Conservation (phyloP, 2,329 filamentous ascomycete genomes). For the Lizonia empirigonia region DNA sequence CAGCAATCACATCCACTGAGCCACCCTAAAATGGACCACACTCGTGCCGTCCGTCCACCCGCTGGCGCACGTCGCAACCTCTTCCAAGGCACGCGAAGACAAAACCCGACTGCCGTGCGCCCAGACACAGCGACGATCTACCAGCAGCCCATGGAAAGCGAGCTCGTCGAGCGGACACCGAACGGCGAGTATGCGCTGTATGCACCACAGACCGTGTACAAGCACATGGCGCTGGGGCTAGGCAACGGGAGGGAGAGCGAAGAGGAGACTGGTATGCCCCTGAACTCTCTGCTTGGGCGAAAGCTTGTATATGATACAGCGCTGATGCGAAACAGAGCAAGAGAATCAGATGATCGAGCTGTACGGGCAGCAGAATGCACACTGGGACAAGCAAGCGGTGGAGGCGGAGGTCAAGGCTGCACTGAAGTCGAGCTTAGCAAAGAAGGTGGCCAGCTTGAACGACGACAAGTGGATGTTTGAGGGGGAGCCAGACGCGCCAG, state of each 20-base stretch:
- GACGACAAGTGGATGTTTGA: slow-evolving; percentile 95
- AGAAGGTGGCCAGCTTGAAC: slow-evolving; percentile 73
- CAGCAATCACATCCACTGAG: neutral
- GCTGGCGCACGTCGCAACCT: slow-evolving; percentile 38
- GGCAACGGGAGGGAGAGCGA: slow-evolving; percentile 27
- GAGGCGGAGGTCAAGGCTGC: slow-evolving; percentile 53
- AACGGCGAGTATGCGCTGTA: slow-evolving; percentile 55
- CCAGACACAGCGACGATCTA: slow-evolving; percentile 30
- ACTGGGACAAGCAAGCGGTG: slow-evolving; percentile 34
- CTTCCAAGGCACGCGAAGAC: slow-evolving; percentile 34
- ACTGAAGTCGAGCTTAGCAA: slow-evolving; percentile 68
- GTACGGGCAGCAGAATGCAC: slow-evolving; percentile 38
- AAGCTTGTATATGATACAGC: too few relatives aligned
- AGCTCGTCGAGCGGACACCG: slow-evolving; percentile 58
- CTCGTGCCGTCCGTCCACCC: slow-evolving; percentile 36
- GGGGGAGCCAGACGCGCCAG: slow-evolving; percentile 54
- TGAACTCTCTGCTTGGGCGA: too few relatives aligned
- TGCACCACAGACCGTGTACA: slow-evolving; percentile 33
- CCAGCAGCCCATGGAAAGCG: slow-evolving; percentile 37
- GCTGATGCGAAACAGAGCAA: slow-evolving; percentile 28
- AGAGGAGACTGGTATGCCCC: slow-evolving; percentile 39
- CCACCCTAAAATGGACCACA: slow-evolving; percentile 14
- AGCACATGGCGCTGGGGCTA: slow-evolving; percentile 28
- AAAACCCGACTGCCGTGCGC: slow-evolving; percentile 28
- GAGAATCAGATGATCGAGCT: slow-evolving; percentile 43